A percentile compares a stretch with the other conserved stretches of the same genome.
Evolutionary conservation across 2,329 filamentous ascomycete genomes (phyloP).

Genomic region (Nannizzia gypsea): DNA sequence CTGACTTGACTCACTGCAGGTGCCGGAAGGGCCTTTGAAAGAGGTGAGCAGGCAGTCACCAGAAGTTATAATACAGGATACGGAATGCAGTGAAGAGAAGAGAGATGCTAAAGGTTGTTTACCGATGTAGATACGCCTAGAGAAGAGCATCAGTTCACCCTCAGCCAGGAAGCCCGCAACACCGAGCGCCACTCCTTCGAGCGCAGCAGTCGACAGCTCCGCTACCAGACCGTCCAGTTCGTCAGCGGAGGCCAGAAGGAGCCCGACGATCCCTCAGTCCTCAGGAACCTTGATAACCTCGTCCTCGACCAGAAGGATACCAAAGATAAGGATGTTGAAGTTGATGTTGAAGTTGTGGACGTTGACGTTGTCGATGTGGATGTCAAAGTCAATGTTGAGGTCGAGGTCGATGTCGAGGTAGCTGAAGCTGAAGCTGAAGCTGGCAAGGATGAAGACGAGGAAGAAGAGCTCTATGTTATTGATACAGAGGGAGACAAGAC

Average conservation of each 20-base stretch:
- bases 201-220: slow-evolving; percentile 41
- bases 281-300: not conserved
- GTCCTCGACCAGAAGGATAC: not conserved
- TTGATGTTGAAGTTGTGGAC: not conserved
- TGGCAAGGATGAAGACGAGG: too few species aligned
- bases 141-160: slow-evolving; percentile 23
- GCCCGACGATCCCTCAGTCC: slow-evolving; percentile 20
- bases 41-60: too few species aligned
- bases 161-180: slow-evolving; percentile 49
- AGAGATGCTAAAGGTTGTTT: too few species aligned
- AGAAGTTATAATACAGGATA: not conserved
- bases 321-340: not conserved
- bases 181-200: slow-evolving; percentile 39
- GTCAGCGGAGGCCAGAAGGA: slow-evolving; percentile 46
- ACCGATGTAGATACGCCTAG: not conserved
- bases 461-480: slow-evolving; percentile 22
- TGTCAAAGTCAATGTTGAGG: too few species aligned
- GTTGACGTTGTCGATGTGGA: too few species aligned
- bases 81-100: not conserved
- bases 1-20: too few species aligned
- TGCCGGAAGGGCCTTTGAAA: too few species aligned
- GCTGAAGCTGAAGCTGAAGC: not conserved
- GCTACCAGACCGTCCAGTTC: slow-evolving; percentile 47
- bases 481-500: slow-evolving; percentile 23
- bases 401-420: not conserved